Evolutionary conservation across 1,284 basidiomycete species (phyloP).

Genomic region (Papiliotrema nemorosa): DNA sequence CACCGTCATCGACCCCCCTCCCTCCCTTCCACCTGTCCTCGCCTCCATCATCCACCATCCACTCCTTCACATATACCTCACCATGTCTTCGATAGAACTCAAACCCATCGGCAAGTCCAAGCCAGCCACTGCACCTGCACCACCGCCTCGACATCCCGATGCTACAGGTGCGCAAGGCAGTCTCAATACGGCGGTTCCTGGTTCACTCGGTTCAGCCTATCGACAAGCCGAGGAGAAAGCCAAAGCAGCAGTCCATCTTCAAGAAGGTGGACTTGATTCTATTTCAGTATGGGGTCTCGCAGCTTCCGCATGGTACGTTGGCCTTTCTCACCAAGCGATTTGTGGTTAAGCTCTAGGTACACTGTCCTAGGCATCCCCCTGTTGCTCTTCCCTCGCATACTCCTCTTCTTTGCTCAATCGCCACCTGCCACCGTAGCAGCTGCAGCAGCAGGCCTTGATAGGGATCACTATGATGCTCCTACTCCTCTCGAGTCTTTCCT

Average conservation of each 20-base stretch:
- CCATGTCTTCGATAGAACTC: slow-evolving; percentile 23
- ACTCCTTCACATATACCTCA: slow-evolving; percentile 23
- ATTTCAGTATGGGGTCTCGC: slow-evolving; percentile 33
- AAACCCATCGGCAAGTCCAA: slow-evolving; percentile 21
- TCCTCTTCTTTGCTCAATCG: slow-evolving; percentile 46
- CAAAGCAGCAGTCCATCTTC: slow-evolving; percentile 33
- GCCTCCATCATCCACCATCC: neutral
- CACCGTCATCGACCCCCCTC: neutral
- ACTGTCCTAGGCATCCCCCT: slow-evolving; percentile 36
- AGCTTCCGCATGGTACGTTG: slow-evolving; percentile 34
- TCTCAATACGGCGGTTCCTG: no score
- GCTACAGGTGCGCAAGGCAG: no score
- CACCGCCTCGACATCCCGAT: slow-evolving; percentile 24
- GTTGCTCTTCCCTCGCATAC: slow-evolving; percentile 45
- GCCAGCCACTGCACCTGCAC: no score
- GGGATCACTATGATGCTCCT: slow-evolving; percentile 41
- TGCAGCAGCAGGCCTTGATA: slow-evolving; percentile 11
- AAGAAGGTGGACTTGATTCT: slow-evolving; percentile 37
- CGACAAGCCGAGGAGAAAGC: slow-evolving; percentile 40
- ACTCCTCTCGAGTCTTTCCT: slow-evolving; percentile 42
- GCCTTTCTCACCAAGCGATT: neutral
- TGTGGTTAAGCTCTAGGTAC: slow-evolving; percentile 30
- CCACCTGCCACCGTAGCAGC: slow-evolving; percentile 14
- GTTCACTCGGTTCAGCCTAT: slow-evolving; percentile 28
- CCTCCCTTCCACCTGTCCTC: neutral